Evolutionary conservation across 495 filamentous ascomycete species (phyloP).

Genomic region (Annulohypoxylon stygium): DNA sequence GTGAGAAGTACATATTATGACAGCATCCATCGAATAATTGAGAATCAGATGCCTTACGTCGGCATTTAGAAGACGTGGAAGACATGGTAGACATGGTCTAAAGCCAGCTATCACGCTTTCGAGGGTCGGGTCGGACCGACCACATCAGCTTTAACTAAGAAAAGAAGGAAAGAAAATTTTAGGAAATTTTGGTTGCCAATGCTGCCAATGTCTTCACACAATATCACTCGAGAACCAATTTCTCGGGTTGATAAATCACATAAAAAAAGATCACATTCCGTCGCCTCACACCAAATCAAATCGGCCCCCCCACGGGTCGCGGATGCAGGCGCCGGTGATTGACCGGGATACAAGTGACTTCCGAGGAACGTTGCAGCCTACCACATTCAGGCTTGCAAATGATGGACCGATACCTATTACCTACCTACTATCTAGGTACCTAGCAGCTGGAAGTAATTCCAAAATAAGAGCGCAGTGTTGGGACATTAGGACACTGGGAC

Average conservation of each 20-base stretch:
- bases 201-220: constrained; percentile 20
- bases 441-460: neutral
- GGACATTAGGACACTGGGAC: constrained; percentile 10
- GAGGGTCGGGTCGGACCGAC: constrained; percentile 7
- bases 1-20: constrained; percentile 8
- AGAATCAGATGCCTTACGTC: constrained; percentile 12
- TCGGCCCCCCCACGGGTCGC: constrained; percentile 35
- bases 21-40: constrained; percentile 7
- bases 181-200: too few relatives aligned
- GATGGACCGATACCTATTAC: constrained; percentile 8
- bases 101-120: constrained; percentile 1
- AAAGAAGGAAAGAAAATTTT: neutral
- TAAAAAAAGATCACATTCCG: constrained; percentile 10
- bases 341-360: constrained; percentile 36
- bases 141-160: constrained; percentile 1
- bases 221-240: constrained; percentile 27
- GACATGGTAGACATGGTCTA: neutral
- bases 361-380: constrained; percentile 43
- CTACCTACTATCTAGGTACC: too few relatives aligned
- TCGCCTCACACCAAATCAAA: constrained; percentile 18
- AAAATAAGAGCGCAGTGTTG: constrained; percentile 20
- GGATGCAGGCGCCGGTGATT: constrained; percentile 36
- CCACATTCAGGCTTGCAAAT: constrained; percentile 18
- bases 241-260: constrained; percentile 30
- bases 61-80: constrained; percentile 2